Evolutionary conservation across 805 yeast species (phyloP).

Genomic region (Teunomyces cretensis): DNA sequence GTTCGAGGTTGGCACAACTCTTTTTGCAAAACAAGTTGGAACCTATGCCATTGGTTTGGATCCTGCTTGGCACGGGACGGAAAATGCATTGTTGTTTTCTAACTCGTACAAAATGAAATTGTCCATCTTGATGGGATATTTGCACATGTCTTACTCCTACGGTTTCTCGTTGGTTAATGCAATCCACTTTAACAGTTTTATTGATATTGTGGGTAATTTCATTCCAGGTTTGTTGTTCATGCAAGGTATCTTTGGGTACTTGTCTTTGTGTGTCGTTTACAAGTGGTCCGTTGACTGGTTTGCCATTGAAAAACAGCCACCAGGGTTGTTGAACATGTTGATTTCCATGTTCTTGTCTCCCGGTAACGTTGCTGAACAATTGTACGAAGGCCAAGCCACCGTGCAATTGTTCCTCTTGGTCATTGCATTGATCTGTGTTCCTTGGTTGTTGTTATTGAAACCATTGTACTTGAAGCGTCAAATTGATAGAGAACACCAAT

Average conservation of each 20-base stretch:
- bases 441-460: conserved; percentile 68
- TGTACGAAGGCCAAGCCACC: conserved; percentile 63
- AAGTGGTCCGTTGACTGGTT: conserved; percentile 78
- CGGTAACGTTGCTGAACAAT: conserved; percentile 62
- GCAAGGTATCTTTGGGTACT: conserved; percentile 75
- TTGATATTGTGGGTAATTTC: conserved; percentile 71
- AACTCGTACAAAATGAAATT: conserved; percentile 78
- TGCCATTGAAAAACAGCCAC: conserved; percentile 60
- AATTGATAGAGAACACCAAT: conserved; percentile 28
- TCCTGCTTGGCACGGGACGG: conserved; percentile 80
- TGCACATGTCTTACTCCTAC: conserved; percentile 72
- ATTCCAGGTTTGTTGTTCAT: conserved; percentile 72
- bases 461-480: conserved; percentile 50
- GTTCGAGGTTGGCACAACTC: conserved; percentile 29
- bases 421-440: conserved; percentile 66
- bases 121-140: conserved; percentile 72
- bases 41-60: conserved; percentile 66
- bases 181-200: conserved; percentile 52
- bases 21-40: conserved; percentile 50
- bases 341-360: conserved; percentile 76
- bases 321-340: conserved; percentile 71
- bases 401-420: conserved; percentile 59
- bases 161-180: conserved; percentile 67
- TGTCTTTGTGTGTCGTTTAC: conserved; percentile 63
- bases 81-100: conserved; percentile 64